Evolutionary conservation across 331 rosid genomes (phyloP).

Genomic region (Malus hybrid): DNA sequence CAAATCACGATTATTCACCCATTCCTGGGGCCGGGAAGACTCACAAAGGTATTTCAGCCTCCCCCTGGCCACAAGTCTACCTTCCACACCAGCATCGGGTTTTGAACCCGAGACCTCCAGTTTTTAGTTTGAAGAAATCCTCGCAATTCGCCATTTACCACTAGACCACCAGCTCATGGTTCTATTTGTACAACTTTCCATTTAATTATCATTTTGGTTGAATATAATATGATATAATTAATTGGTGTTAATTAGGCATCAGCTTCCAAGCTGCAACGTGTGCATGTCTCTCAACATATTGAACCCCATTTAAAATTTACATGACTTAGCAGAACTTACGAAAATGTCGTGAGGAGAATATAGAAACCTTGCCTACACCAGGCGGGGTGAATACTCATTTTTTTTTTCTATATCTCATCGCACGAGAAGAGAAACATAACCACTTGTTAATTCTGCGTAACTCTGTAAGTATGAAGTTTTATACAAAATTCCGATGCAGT

Average conservation of each 20-base stretch:
- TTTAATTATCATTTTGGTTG: too few relatives aligned
- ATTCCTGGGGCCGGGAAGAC: too few relatives aligned
- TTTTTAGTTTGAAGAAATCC: too few relatives aligned
- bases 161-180: too few relatives aligned
- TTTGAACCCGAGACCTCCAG: too few relatives aligned
- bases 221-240: too few relatives aligned
- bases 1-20: accelerated
- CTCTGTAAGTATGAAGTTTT: too few relatives aligned
- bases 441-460: background rate
- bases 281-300: background rate
- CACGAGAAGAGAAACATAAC: background rate
- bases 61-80: too few relatives aligned
- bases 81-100: too few relatives aligned
- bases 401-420: background rate
- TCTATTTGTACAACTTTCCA: too few relatives aligned
- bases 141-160: too few relatives aligned
- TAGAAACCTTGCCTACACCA: background rate
- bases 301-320: background rate
- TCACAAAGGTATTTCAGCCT: too few relatives aligned
- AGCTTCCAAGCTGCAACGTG: background rate
- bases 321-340: background rate
- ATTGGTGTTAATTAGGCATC: background rate
- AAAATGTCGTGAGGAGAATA: background rate
- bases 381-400: background rate
- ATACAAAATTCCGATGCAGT: background rate